Evolutionary conservation across 495 filamentous ascomycete species (phyloP).

Genomic region (Trichoderma gamsii): DNA sequence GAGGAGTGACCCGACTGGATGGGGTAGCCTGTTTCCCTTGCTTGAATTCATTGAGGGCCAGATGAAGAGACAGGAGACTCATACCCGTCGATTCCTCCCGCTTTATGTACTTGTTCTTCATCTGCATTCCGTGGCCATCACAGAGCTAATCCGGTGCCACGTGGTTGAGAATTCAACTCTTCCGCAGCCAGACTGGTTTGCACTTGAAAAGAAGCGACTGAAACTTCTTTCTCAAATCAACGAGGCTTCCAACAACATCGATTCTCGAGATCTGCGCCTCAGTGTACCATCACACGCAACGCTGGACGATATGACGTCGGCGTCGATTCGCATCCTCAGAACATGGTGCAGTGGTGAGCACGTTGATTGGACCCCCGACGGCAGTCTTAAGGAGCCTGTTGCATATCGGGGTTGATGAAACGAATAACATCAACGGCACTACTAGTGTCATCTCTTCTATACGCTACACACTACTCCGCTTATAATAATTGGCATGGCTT

Average conservation of each 20-base stretch:
- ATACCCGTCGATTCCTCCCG: slow-evolving; percentile 18
- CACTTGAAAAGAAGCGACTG: not conserved
- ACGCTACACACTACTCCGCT: not conserved
- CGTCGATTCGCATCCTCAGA: not conserved
- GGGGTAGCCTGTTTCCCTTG: slow-evolving; percentile 30
- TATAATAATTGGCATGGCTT: not conserved
- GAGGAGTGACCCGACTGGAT: slow-evolving; percentile 21
- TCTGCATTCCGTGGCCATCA: slow-evolving; percentile 33
- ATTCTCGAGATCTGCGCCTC: not conserved
- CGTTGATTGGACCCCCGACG: slow-evolving; percentile 14
- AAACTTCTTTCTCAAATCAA: not conserved
- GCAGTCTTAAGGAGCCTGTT: slow-evolving; percentile 4
- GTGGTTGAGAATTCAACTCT: slow-evolving; percentile 16
- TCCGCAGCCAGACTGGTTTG: not conserved
- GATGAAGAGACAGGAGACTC: slow-evolving; percentile 10
- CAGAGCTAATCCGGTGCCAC: slow-evolving; percentile 30
- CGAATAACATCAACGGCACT: not conserved
- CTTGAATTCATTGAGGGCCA: slow-evolving; percentile 27
- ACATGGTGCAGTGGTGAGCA: slow-evolving; percentile 6
- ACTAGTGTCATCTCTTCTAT: not conserved
- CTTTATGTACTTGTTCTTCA: slow-evolving; percentile 29
- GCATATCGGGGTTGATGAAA: not conserved
- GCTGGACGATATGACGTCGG: slow-evolving; percentile 7
- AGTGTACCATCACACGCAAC: not conserved
- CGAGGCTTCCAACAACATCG: slow-evolving; percentile 8